Base-by-base conservation (phyloP, 2,329 filamentous ascomycete species). In the Alternaria viburni region DNA sequence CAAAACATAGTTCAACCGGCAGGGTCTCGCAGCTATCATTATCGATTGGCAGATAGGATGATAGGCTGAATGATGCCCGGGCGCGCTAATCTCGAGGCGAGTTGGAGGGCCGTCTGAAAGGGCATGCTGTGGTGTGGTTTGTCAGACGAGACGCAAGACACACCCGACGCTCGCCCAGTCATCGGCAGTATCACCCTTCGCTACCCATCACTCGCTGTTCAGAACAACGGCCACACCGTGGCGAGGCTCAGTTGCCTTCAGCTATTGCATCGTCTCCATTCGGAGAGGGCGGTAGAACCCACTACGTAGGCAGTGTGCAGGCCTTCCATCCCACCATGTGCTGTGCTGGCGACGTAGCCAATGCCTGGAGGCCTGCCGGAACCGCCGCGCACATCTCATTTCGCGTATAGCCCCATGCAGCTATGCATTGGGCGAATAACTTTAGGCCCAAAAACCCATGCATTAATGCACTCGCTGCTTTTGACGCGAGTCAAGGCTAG, bases 361-460 rank as follows among this genome's bases (percentile, higher is more conserved):
- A 71, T 61, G 51, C 59, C 44, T 62, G 25, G 13, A 69, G 25
- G 69, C 69, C 66, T 73, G 71, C 70, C 64, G 67, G 60, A 59
- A 54, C 64, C 64, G 67, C 66, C 69, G 72, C 69, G 75, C 70
- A 69, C 71, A 75, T 78, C 74, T 78, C 74, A 78, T 78, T 73
- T 78, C 75, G 72, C 67, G 66, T 74, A 72, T 67, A 69, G 68
- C 57, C 62, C 54, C 67, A 69, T 70, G 71, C 74, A 73, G 72
- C 72, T 73, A 73, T 70, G 67, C 65, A 71, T 74, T 74, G 75
- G 75, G 72, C 72, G 71, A 72, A 68, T 66, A 73, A 70, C 54
- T 67, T 67, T 69, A 70, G 68, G 70, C 68, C 75, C 77, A 78
- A 72, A 72, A 73, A 76, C 66, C 77, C 76, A 75, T 79, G 77